Evolutionary conservation across 352 stramenopile genomes (phyloP).

Genomic region (Phytophthora chlamydospora): DNA sequence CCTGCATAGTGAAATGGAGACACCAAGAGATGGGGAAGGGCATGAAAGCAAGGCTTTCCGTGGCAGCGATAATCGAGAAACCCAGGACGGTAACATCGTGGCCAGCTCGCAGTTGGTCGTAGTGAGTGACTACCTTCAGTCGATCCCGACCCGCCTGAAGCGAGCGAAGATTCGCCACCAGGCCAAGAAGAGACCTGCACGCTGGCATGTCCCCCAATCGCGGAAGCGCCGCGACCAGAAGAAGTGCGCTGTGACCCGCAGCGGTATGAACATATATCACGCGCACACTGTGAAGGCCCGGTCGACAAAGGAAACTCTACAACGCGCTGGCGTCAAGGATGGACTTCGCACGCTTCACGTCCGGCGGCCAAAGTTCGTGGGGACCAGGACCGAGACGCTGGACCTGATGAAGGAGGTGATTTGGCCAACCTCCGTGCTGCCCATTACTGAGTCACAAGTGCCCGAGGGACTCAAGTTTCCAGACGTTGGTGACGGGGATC

Average conservation of each 20-base stretch:
- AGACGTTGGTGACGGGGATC: slow-evolving; percentile 2
- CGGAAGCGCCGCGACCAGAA: slow-evolving; percentile 5
- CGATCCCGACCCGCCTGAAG: neutral
- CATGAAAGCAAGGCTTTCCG: too few species aligned
- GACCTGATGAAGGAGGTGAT: too few species aligned
- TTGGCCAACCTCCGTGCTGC: too few species aligned
- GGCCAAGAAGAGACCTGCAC: neutral
- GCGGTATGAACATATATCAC: neutral
- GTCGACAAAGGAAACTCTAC: neutral
- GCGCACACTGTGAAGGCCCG: neutral
- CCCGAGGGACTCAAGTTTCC: neutral
- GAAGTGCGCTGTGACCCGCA: slow-evolving; percentile 2
- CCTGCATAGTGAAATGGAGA: too few species aligned
- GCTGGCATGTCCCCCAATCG: neutral
- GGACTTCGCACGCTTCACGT: too few species aligned
- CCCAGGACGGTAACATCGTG: too few species aligned
- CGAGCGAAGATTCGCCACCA: slow-evolving; percentile 6
- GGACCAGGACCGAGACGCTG: too few species aligned
- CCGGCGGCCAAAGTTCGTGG: too few species aligned
- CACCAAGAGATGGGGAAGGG: too few species aligned
- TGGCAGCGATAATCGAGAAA: too few species aligned
- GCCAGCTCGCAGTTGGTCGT: too few species aligned
- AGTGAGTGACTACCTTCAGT: neutral
- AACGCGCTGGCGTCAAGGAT: neutral
- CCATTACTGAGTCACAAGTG: neutral